A percentile compares a stretch with the other conserved stretches of the same genome.
phyloP scores from a whole-genome alignment of 441 rosid genomes.

The Syzygium malaccense region DNA sequence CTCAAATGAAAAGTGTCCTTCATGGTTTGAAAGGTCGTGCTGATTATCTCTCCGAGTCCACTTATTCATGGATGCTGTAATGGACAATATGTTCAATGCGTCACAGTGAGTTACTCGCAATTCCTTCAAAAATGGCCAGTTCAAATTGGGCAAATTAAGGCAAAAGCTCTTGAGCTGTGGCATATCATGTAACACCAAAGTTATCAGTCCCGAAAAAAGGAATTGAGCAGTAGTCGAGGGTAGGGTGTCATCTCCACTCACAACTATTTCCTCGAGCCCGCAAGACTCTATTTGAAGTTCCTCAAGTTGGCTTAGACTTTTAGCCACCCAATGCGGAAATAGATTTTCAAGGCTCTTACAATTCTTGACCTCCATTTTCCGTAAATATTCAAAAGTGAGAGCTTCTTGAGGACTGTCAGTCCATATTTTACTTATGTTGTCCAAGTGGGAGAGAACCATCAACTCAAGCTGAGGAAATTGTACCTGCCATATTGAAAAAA shows the following conservation, averaged over 20 bases:
- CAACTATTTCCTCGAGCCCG: no score
- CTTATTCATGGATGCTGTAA: neutral
- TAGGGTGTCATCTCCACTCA: no score
- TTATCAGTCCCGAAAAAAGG: rapidly evolving
- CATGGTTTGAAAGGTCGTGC: rapidly evolving
- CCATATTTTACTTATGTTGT: neutral
- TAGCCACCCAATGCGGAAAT: no score
- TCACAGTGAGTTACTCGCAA: neutral
- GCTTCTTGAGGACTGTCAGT: neutral
- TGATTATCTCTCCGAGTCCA: neutral
- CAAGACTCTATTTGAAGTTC: no score
- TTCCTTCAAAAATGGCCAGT: rapidly evolving
- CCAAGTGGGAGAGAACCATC: neutral
- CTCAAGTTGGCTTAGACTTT: no score
- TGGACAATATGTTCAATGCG: rapidly evolving
- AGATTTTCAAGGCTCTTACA: neutral
- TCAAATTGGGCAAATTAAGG: neutral
- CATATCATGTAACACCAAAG: neutral
- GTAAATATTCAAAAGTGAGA: neutral
- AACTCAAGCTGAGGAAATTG: rapidly evolving
- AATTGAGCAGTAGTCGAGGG: neutral
- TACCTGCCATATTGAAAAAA: neutral
- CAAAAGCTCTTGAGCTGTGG: neutral
- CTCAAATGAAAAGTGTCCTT: neutral
- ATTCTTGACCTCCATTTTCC: neutral